Base-by-base conservation (phyloP, 805 yeast genomes). In the Torulaspora delbrueckii region DNA sequence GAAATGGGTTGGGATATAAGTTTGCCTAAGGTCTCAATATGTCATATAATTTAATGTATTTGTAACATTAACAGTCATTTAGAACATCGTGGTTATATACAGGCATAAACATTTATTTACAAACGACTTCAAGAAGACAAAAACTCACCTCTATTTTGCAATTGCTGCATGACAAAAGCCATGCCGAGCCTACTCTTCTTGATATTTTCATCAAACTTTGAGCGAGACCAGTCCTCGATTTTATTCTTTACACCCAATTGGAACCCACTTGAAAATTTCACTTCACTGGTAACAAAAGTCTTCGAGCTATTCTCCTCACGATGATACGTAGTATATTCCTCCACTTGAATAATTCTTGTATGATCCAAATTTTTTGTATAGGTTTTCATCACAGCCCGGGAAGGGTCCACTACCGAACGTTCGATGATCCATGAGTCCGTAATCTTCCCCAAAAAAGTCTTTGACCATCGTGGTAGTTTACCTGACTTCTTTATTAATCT, bases 321-420 rank as follows among this genome's bases (percentile, higher is more conserved):
- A 10, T 66, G 51, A 62, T 84, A 90, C 2, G 69, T 71, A 18
- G 88, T 78, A 55, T 68, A 78, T 60, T 90, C 97, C 60, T 87
- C 95, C 13, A 90, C 84, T 52, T 82, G 74, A 49, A 90, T 76
- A 42, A 90, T 77, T 52, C 76, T 75, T 1, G 85, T 79, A 62
- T 91, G 96, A 61, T 91, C 97, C 39, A 90, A 66, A 62, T 90
- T 90, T 50, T 88, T 75, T 12, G 87, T 82, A 68, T 86, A 89
- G 2, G 95, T 78, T 46, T 70, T 58, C 76, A 90, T 71, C 7
- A 71, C 70, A 48, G 72, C 66, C 4, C 63, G 59, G 8, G 60
- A 55, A 1, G 91, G 87, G 63, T 90, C 84, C 16, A 90, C 82
- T 8, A 83, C 66, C 1, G 88, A 77, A 54, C 79, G 77, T 60